A percentile compares a stretch with the other conserved stretches of the same genome.
These are phyloP conservation scores for Domatiomyces catenatus DNA, from an alignment of 2,329 filamentous ascomycete genomes.

Conservation along the genomic window DNA sequence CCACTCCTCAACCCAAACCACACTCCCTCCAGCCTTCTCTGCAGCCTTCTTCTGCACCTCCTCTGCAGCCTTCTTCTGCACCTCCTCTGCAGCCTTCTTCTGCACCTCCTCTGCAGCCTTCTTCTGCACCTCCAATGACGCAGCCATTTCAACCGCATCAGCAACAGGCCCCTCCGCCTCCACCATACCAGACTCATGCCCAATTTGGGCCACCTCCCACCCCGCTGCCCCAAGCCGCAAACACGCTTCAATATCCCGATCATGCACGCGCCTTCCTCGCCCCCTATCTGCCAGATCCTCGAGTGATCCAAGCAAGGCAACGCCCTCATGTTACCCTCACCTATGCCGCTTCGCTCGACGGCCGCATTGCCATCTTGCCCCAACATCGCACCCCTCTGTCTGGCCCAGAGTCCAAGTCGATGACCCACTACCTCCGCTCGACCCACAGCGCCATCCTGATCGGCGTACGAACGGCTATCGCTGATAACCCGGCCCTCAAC, in stretches of 20 bases:
- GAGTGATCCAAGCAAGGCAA: conserved; percentile 18
- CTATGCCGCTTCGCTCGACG: conserved; percentile 81
- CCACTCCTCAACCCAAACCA: not conserved
- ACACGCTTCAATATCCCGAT: conserved; percentile 31
- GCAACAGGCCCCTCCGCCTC: conserved; percentile 1
- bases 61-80: not conserved
- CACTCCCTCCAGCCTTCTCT: conserved; percentile 1
- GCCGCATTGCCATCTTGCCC: conserved; percentile 57
- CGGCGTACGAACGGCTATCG: conserved; percentile 67
- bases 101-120: not conserved
- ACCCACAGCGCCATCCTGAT: conserved; percentile 72
- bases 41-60: too few relatives aligned
- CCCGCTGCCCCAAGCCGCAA: conserved; percentile 15
- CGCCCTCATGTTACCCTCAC: conserved; percentile 59
- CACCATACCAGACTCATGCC: not conserved
- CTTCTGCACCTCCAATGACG: not conserved
- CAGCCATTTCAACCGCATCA: not conserved
- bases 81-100: not conserved
- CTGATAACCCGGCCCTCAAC: conserved; percentile 75
- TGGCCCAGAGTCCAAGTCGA: conserved; percentile 66
- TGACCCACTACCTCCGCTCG: conserved; percentile 82
- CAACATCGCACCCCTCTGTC: conserved; percentile 73
- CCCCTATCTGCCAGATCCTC: conserved; percentile 34
- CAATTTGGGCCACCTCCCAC: not conserved
- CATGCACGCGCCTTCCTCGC: conserved; percentile 32